Conservation (phyloP, 495 filamentous ascomycete genomes). For the Penicillium soppii region DNA sequence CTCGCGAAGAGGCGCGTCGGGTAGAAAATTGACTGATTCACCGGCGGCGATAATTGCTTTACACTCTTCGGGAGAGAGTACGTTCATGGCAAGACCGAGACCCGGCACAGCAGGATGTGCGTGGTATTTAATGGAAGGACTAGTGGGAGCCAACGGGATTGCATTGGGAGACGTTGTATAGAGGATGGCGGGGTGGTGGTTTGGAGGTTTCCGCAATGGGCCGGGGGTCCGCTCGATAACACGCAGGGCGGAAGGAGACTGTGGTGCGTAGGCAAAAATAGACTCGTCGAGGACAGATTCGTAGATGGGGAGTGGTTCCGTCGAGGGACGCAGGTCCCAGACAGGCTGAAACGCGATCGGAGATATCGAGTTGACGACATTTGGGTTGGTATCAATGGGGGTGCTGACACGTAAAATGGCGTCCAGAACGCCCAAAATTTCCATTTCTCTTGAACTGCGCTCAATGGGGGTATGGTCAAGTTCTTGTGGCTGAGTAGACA, state of each 20-base stretch:
- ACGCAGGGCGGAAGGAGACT: constrained; percentile 28
- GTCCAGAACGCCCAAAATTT: constrained; percentile 35
- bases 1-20: constrained; percentile 38
- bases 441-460: constrained; percentile 27
- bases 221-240: constrained; percentile 36
- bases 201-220: constrained; percentile 37
- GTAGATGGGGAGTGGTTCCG: constrained; percentile 27
- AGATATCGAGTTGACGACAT: constrained; percentile 23
- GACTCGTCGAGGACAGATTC: constrained; percentile 38
- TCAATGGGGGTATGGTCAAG: constrained; percentile 12
- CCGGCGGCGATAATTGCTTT: constrained; percentile 38
- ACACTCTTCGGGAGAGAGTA: constrained; percentile 33
- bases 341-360: constrained; percentile 41
- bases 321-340: constrained; percentile 39
- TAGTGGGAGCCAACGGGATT: constrained; percentile 26
- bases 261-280: constrained; percentile 29
- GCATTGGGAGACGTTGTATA: constrained; percentile 36
- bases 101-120: constrained; percentile 39
- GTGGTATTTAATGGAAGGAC: constrained; percentile 32
- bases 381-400: constrained; percentile 29
- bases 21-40: constrained; percentile 37
- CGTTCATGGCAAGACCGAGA: constrained; percentile 35
- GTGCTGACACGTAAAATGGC: constrained; percentile 39
- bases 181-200: constrained; percentile 39
- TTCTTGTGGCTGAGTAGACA: constrained; percentile 32